Evolutionary conservation across 805 yeast genomes (phyloP).

Genomic region (Metschnikowia picachoensis): DNA sequence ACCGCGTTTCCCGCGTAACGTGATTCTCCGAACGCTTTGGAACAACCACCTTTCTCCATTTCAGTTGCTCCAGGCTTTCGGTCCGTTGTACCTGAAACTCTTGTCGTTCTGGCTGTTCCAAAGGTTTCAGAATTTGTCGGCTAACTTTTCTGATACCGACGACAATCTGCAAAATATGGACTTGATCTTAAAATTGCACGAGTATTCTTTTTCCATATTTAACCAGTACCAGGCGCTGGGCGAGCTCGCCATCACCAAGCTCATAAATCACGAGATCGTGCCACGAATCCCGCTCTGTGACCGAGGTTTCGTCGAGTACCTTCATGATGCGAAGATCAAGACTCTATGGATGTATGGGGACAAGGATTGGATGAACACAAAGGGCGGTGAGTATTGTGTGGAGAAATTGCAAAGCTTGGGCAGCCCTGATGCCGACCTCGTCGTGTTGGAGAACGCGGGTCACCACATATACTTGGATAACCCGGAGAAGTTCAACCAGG

Average conservation of each 20-base stretch:
- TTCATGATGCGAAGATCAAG: slow-evolving; percentile 22
- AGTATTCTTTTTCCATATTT: slow-evolving; percentile 39
- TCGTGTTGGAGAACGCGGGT: slow-evolving; percentile 34
- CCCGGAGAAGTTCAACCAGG: slow-evolving; percentile 29
- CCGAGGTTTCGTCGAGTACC: slow-evolving; percentile 30
- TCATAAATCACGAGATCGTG: slow-evolving; percentile 38
- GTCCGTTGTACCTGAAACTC: slow-evolving; percentile 39
- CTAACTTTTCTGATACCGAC: slow-evolving; percentile 12
- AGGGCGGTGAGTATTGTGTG: slow-evolving; percentile 35
- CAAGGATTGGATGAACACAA: slow-evolving; percentile 41
- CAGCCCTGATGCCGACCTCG: slow-evolving; percentile 15
- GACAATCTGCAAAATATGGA: slow-evolving; percentile 9
- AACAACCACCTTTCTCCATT: slow-evolving; percentile 37
- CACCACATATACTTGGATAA: slow-evolving; percentile 43
- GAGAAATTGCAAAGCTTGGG: slow-evolving; percentile 22
- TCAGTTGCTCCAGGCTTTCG: slow-evolving; percentile 34
- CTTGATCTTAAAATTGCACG: slow-evolving; percentile 34
- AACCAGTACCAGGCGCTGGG: slow-evolving; percentile 43
- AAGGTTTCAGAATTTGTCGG: slow-evolving; percentile 30
- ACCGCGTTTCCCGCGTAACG: slow-evolving; percentile 36
- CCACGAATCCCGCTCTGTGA: slow-evolving; percentile 39
- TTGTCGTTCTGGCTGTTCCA: slow-evolving; percentile 41
- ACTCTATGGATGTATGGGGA: slow-evolving; percentile 40
- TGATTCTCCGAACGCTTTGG: slow-evolving; percentile 33
- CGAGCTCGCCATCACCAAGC: slow-evolving; percentile 40